Conservation (phyloP, 495 filamentous ascomycete species). For the Neurospora sp. region DNA sequence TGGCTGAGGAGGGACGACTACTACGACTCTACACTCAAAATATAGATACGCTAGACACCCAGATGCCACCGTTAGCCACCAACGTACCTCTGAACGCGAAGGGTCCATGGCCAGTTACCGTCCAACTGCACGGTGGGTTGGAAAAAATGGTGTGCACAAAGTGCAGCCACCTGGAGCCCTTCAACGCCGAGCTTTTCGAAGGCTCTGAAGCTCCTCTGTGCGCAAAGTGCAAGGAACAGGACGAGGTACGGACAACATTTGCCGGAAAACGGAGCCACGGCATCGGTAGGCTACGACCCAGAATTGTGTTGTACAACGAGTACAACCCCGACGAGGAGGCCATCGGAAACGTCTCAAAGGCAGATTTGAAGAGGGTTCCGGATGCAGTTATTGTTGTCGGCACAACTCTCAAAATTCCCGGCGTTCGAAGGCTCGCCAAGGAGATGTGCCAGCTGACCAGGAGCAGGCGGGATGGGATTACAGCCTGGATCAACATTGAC, state of each 20-base stretch:
- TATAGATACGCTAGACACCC: constrained; percentile 87
- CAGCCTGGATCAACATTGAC: constrained; percentile 90
- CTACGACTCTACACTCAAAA: constrained; percentile 92
- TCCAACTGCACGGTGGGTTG: constrained; percentile 90
- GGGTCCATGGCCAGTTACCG: constrained; percentile 83
- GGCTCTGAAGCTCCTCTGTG: constrained; percentile 80
- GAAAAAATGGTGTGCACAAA: constrained; percentile 95
- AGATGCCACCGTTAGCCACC: constrained; percentile 69
- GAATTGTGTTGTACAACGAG: constrained; percentile 96
- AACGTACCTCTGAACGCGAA: constrained; percentile 59
- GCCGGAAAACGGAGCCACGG: constrained; percentile 89
- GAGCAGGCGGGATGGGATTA: constrained; percentile 73
- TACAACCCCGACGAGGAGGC: constrained; percentile 92
- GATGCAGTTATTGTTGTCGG: constrained; percentile 92
- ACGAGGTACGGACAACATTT: constrained; percentile 62
- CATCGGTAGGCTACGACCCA: constrained; percentile 77
- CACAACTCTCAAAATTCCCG: constrained; percentile 89
- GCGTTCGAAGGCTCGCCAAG: constrained; percentile 76
- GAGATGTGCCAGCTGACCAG: constrained; percentile 80
- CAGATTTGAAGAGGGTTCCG: constrained; percentile 74
- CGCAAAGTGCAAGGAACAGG: constrained; percentile 59
- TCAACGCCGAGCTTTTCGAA: constrained; percentile 70
- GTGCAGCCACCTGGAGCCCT: constrained; percentile 65
- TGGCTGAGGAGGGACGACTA: constrained; percentile 83
- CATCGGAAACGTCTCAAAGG: constrained; percentile 78